Conservation (phyloP, 2,329 filamentous ascomycete species). For the Talaromyces albobiverticillius region DNA sequence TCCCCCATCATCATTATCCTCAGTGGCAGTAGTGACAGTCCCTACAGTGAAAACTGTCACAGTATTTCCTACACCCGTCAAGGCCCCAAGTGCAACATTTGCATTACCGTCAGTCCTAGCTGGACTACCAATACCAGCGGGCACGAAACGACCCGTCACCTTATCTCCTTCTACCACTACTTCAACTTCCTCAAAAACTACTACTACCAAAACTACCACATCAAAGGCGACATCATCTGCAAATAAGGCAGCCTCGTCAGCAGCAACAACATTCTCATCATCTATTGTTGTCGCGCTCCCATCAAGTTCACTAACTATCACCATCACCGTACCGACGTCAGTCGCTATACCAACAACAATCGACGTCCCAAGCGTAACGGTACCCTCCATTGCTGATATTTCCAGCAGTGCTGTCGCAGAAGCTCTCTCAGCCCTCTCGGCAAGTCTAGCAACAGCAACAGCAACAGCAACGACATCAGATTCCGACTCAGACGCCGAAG, state of each 20-base stretch:
- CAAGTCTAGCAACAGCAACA: not conserved
- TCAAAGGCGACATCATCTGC: not conserved
- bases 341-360: not conserved
- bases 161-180: not conserved
- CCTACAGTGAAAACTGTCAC: constrained; percentile 12
- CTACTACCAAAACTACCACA: not conserved
- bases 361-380: not conserved
- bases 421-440: not conserved
- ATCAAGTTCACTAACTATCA: constrained; percentile 6
- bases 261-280: not conserved
- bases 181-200: not conserved
- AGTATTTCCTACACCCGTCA: constrained; percentile 4
- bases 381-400: not conserved
- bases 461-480: not conserved
- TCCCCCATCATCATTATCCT: not conserved
- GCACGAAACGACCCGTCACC: constrained; percentile 7
- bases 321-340: constrained; percentile 1
- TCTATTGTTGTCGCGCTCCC: constrained; percentile 7
- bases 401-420: constrained; percentile 1
- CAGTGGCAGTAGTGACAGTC: not conserved
- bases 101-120: not conserved
- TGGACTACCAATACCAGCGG: not conserved
- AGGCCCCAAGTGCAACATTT: constrained; percentile 2
- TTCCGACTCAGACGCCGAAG: not conserved
- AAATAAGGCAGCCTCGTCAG: not conserved